Conservation (phyloP, 2,329 filamentous ascomycete genomes). For the Knoxdaviesia proteae region DNA sequence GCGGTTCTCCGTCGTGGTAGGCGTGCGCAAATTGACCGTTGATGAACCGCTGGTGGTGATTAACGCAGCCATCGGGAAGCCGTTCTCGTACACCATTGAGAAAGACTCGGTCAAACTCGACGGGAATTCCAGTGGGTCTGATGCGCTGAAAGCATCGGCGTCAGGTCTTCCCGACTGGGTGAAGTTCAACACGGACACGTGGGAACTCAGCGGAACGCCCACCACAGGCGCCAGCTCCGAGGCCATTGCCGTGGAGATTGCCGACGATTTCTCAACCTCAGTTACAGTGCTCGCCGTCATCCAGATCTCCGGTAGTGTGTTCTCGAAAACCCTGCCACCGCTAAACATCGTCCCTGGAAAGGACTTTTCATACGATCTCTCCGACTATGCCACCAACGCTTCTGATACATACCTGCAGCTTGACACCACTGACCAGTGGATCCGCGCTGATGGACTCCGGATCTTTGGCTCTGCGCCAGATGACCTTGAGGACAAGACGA, state of each 20-base stretch:
- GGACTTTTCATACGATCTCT: constrained; percentile 20
- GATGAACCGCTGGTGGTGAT: constrained; percentile 32
- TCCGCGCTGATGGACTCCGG: constrained; percentile 17
- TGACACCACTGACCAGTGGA: constrained; percentile 19
- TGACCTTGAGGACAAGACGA: neutral
- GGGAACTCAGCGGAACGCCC: constrained; percentile 44
- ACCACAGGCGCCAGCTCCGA: constrained; percentile 34
- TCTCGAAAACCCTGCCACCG: constrained; percentile 15
- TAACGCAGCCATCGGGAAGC: constrained; percentile 31
- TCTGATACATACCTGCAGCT: constrained; percentile 17
- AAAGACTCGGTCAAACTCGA: constrained; percentile 34
- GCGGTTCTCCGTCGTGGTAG: constrained; percentile 51
- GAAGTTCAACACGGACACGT: constrained; percentile 36
- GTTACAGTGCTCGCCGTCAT: constrained; percentile 31
- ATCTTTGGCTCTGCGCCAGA: constrained; percentile 20
- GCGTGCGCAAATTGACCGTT: constrained; percentile 47
- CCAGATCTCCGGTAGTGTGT: constrained; percentile 16
- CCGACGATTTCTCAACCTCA: constrained; percentile 35
- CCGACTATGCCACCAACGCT: constrained; percentile 19
- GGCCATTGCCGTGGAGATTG: constrained; percentile 41
- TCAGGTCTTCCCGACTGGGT: constrained; percentile 47
- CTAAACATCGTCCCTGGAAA: constrained; percentile 20
- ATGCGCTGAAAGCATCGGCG: constrained; percentile 30
- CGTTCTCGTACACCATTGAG: constrained; percentile 31
- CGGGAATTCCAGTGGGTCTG: constrained; percentile 22